Conservation (phyloP, 129 eudicot species). For the Escallonia rubra region DNA sequence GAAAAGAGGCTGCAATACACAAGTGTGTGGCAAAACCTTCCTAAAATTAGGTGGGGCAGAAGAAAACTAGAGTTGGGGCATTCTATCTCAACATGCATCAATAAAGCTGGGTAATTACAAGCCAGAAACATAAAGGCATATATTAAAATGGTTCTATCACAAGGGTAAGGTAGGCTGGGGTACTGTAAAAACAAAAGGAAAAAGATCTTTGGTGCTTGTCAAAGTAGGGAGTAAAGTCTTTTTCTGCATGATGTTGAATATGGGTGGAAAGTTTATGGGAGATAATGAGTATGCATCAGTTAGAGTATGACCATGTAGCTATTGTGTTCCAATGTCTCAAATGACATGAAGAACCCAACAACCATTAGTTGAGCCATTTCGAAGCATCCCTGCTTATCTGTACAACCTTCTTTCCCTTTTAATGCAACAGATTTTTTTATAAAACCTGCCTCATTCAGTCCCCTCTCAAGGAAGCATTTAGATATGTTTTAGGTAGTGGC, state of each 20-base stretch:
- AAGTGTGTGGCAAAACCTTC: no score
- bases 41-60: no score
- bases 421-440: constrained; percentile 5
- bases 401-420: constrained; percentile 12
- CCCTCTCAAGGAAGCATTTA: background rate
- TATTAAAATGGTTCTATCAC: no score
- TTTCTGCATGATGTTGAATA: constrained; percentile 9
- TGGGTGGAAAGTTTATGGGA: constrained; percentile 18
- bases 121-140: no score
- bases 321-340: constrained; percentile 29
- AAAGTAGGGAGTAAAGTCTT: constrained; percentile 5
- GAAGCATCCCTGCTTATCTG: constrained; percentile 17
- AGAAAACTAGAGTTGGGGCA: no score
- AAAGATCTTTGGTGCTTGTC: background rate
- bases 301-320: constrained; percentile 14
- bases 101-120: background rate
- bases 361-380: constrained; percentile 61
- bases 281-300: constrained; percentile 28
- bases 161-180: no score
- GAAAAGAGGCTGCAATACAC: no score
- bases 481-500: background rate
- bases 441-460: background rate
- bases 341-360: constrained; percentile 28
- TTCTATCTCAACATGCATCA: background rate
- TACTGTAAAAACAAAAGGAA: background rate